Evolutionary conservation across 2,329 filamentous ascomycete genomes (phyloP), one percentile per base, ranked within the genome.

Genomic region (Stagonosporopsis chrysanthemi): DNA sequence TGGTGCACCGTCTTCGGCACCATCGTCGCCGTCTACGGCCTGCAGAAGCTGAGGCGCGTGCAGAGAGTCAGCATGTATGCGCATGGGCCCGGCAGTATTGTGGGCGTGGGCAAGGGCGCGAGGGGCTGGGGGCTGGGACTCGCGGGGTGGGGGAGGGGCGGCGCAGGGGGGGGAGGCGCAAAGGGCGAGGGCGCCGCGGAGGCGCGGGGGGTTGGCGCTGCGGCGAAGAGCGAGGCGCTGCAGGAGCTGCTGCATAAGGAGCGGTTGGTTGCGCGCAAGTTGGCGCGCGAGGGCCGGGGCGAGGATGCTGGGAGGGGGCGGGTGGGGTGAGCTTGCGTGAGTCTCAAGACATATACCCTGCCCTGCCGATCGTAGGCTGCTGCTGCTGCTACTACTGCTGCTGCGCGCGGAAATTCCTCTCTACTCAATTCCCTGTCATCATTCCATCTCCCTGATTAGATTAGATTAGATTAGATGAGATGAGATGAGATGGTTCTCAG

Each of bases 11-110:
- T 88, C 54, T 88, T 93, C 75, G 91, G 91, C 14, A 84, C 88
- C 52, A 67, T 93, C 8, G 90, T 97, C 48, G 94, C 90, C 79
- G 84, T 86, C 68, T 97, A 94, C 77, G 93, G 95, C 5, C 83
- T 98, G 44, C 83, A 84, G 49, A 96, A 92, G 77, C 84, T 99
- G 62, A 87, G 91, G 63, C 90, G 90, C 73, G 90, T 97, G 24
- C 92, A 96, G 80, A 86, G 92, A 60, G 88, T 97, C 62, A 91
- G 89, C 72, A 97, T 97, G 92, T 93, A 86, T 83, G 86, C 86
- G 6, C 68, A 73, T 15, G 63, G 70, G 12, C 65, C 65, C 1
- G 61, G 61, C 28, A 63, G 62, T 29, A 61, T 67, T 12, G 57
- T 63, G 1, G 61, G 63, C 43, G 63, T 63, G 28, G 60, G 57